Percentiles rank a stretch among this genome's conserved stretches.
These are phyloP conservation scores for Bauhinia variegata DNA, from an alignment of 306 rosid species.

Conservation along the genomic window DNA sequence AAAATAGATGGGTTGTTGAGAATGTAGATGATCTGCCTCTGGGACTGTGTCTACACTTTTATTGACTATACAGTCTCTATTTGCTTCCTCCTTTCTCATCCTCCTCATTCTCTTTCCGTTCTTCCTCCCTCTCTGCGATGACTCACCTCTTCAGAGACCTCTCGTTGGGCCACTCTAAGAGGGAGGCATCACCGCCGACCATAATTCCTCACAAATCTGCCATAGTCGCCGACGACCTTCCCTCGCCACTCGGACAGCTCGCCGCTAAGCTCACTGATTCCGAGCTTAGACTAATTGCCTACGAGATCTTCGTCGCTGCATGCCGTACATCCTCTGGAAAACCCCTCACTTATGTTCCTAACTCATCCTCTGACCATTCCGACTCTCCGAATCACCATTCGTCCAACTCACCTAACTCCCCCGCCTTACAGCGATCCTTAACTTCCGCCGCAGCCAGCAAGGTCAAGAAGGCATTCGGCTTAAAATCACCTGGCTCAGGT, in stretches of 20 bases:
- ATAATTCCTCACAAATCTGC: slow-evolving; percentile 39
- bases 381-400: slow-evolving; percentile 60
- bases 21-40: not conserved
- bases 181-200: slow-evolving; percentile 57
- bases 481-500: slow-evolving; percentile 88
- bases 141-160: slow-evolving; percentile 94
- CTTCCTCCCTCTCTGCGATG: slow-evolving; percentile 54
- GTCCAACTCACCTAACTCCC: slow-evolving; percentile 55
- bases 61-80: slow-evolving; percentile 29
- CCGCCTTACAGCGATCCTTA: slow-evolving; percentile 79
- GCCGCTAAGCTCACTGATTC: slow-evolving; percentile 67
- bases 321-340: slow-evolving; percentile 91
- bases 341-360: slow-evolving; percentile 54
- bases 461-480: slow-evolving; percentile 93
- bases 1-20: no score
- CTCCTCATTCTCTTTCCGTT: not conserved
- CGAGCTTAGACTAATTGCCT: slow-evolving; percentile 80
- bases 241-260: slow-evolving; percentile 85
- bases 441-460: slow-evolving; percentile 96
- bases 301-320: slow-evolving; percentile 96
- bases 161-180: slow-evolving; percentile 83
- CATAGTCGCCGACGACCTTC: slow-evolving; percentile 59
- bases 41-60: slow-evolving; percentile 24
- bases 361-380: slow-evolving; percentile 38
- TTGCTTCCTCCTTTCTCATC: not conserved